Evolutionary conservation across 202 grass and related monocot genomes (phyloP).

Genomic region (Setaria italica): DNA sequence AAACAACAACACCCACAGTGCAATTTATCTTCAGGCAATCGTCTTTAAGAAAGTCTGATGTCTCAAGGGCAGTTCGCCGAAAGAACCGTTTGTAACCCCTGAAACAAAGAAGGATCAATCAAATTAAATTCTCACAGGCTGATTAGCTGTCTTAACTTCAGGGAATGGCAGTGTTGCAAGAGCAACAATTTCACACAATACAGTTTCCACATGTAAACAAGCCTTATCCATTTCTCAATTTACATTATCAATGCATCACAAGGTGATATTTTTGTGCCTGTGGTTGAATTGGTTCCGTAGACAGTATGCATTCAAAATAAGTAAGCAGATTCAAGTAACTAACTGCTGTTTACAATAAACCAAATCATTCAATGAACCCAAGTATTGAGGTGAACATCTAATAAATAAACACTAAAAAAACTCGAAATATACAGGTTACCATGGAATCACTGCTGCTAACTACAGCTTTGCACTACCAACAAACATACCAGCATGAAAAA

Average conservation of each 20-base stretch:
- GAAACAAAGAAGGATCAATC: conserved; percentile 39
- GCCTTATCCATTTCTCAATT: not conserved
- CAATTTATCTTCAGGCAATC: conserved; percentile 99
- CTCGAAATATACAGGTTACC: not conserved
- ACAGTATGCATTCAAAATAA: not conserved
- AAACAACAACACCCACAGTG: conserved; percentile 92
- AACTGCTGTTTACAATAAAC: not conserved
- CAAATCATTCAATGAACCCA: not conserved
- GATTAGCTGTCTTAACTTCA: not conserved
- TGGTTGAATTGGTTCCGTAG: not conserved
- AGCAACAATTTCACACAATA: not conserved
- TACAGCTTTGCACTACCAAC: not conserved
- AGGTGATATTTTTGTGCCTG: not conserved
- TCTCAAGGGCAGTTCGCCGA: conserved; percentile 82
- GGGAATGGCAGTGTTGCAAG: not conserved
- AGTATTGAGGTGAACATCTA: not conserved
- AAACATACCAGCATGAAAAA: not conserved
- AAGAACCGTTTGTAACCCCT: conserved; percentile 98
- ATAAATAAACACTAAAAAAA: not conserved
- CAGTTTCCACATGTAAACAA: conserved; percentile 20
- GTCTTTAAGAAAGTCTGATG: conserved; percentile 91
- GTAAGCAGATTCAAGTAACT: not conserved
- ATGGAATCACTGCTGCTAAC: not conserved
- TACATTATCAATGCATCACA: not conserved
- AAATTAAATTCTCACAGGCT: conserved; percentile 35